A percentile compares a stretch with the other conserved stretches of the same genome.
phyloP scores from a whole-genome alignment of 1,284 basidiomycete genomes.

The Xerocomus alliaceus region DNA sequence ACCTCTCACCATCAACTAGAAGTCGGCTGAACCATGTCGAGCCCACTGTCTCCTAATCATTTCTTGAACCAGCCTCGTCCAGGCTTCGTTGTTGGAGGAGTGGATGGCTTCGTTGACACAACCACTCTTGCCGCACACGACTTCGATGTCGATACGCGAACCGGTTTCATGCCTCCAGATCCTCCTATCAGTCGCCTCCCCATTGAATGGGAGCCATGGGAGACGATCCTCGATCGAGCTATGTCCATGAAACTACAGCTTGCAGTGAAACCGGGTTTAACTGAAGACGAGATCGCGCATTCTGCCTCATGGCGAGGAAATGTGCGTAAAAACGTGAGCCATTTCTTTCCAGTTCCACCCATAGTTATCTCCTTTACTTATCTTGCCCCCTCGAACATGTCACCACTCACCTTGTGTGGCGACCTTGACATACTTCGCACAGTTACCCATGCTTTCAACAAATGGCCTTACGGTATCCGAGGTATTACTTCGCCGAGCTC shows the following conservation, averaged over 20 bases:
- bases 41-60: constrained; percentile 56
- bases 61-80: constrained; percentile 72
- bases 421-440: neutral
- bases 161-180: constrained; percentile 91
- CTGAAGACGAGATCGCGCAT: constrained; percentile 50
- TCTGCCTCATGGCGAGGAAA: constrained; percentile 68
- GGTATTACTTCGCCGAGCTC: constrained; percentile 77
- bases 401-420: neutral
- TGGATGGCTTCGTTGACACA: constrained; percentile 66
- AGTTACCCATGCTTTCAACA: constrained; percentile 47
- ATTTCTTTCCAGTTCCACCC: neutral
- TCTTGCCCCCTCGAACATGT: neutral
- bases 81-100: constrained; percentile 45
- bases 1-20: no score
- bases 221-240: constrained; percentile 62
- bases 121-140: constrained; percentile 90
- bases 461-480: constrained; percentile 60
- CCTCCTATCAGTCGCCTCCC: constrained; percentile 73
- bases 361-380: neutral
- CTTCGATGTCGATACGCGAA: constrained; percentile 91
- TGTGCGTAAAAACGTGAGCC: constrained; percentile 63
- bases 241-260: constrained; percentile 59
- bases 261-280: constrained; percentile 55
- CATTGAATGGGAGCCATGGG: constrained; percentile 74
- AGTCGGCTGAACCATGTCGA: constrained; percentile 25